phyloP scores from a whole-genome alignment of 2,329 filamentous ascomycete species.

The Colletotrichum sansevieriae region DNA sequence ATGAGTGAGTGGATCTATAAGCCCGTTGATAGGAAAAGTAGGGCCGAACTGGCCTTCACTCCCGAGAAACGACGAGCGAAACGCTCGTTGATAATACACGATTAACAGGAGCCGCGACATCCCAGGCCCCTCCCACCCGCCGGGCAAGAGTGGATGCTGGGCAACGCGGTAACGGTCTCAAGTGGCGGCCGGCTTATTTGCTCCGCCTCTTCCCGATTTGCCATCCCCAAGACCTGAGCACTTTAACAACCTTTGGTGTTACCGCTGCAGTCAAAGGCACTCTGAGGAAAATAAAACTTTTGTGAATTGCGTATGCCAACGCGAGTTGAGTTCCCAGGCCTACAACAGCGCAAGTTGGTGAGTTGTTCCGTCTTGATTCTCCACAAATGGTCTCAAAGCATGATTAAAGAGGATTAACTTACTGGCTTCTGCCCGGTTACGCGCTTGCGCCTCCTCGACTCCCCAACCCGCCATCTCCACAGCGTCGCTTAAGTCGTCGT shows the following conservation, averaged over 20 bases:
- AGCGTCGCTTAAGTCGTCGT: conserved; percentile 58
- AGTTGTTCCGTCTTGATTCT: conserved; percentile 26
- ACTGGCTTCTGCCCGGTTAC: conserved; percentile 79
- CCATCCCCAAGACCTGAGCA: conserved; percentile 90
- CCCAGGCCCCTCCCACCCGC: conserved; percentile 20
- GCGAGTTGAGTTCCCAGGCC: conserved; percentile 85
- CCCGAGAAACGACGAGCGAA: conserved; percentile 23
- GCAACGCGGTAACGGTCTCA: conserved; percentile 11
- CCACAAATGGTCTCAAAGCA: conserved; percentile 22
- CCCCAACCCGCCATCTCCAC: conserved; percentile 70
- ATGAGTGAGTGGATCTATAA: conserved; percentile 38
- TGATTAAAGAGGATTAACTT: conserved; percentile 57
- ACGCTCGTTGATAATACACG: conserved; percentile 28
- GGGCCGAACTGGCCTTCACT: conserved; percentile 19
- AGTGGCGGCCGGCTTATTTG: conserved; percentile 26
- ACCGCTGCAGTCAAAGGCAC: conserved; percentile 92
- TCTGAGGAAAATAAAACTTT: conserved; percentile 96
- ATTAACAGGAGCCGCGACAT: conserved; percentile 17
- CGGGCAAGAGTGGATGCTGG: conserved; percentile 5
- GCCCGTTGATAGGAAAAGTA: conserved; percentile 23
- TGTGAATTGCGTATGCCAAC: conserved; percentile 96
- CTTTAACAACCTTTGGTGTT: conserved; percentile 94
- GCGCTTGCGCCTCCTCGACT: conserved; percentile 72
- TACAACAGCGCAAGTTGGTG: conserved; percentile 48
- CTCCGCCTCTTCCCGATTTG: conserved; percentile 80